These are phyloP conservation scores for Grosmannia serpens DNA, from an alignment of 2,329 filamentous ascomycete species.

Conservation along the genomic window DNA sequence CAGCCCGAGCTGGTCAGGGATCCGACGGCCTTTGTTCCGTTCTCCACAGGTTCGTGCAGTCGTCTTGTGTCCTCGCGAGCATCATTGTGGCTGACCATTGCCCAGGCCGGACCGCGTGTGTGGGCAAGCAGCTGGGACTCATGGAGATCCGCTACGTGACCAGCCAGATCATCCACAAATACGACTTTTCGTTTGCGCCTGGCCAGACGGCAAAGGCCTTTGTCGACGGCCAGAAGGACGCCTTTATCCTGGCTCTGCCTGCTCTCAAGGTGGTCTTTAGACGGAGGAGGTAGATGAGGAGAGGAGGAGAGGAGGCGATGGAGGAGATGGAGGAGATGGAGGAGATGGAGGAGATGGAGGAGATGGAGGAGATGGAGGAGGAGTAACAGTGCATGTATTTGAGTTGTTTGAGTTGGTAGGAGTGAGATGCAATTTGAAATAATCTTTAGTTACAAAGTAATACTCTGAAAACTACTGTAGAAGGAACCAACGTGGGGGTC, in stretches of 20 bases:
- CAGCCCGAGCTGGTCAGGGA: constrained; percentile 17
- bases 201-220: constrained; percentile 10
- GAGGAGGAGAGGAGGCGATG: too few relatives aligned
- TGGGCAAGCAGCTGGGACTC: constrained; percentile 24
- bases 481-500: too few relatives aligned
- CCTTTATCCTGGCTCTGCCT: constrained; percentile 1
- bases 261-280: not conserved
- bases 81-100: not conserved
- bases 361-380: too few relatives aligned
- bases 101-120: constrained; percentile 22
- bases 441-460: too few relatives aligned
- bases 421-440: too few relatives aligned
- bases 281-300: not conserved
- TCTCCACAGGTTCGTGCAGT: constrained; percentile 14
- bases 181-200: constrained; percentile 11
- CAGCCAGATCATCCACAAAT: constrained; percentile 10
- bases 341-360: too few relatives aligned
- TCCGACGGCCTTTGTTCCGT: constrained; percentile 15
- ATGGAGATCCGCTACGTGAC: constrained; percentile 19
- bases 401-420: too few relatives aligned
- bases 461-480: too few relatives aligned
- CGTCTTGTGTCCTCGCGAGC: not conserved
- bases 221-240: not conserved
- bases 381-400: too few relatives aligned
- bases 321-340: too few relatives aligned